These are phyloP conservation scores for Tetrapisispora iriomotensis DNA, from an alignment of 805 yeast genomes.

Conservation along the genomic window DNA sequence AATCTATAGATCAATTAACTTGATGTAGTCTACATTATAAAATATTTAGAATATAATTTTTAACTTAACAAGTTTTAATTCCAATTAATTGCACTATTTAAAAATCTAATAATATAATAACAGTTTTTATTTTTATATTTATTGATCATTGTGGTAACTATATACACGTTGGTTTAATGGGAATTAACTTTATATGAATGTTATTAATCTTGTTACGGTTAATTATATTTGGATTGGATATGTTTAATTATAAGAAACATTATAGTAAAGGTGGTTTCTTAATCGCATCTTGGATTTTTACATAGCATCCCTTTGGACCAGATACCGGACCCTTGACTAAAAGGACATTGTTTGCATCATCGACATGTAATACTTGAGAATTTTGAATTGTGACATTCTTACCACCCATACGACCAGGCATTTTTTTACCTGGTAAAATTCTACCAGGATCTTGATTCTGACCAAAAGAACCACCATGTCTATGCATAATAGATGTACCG, in stretches of 20 bases:
- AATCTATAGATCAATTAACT: background rate
- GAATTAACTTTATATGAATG: background rate
- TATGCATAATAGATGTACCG: conserved; percentile 88
- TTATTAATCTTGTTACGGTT: too few species aligned
- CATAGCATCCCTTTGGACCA: conserved; percentile 71
- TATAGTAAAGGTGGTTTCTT: conserved; percentile 26
- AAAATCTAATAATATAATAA: too few species aligned
- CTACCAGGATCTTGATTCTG: conserved; percentile 93
- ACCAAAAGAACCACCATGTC: conserved; percentile 97
- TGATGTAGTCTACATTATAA: background rate
- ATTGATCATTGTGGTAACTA: too few species aligned
- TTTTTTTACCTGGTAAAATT: conserved; percentile 90
- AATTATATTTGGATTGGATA: too few species aligned
- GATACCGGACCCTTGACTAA: conserved; percentile 85
- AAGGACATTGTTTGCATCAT: conserved; percentile 71
- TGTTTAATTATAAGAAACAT: too few species aligned
- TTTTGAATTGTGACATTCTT: conserved; percentile 65
- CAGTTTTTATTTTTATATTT: too few species aligned
- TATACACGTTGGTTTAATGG: background rate
- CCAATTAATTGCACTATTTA: too few species aligned
- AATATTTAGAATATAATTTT: background rate
- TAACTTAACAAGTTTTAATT: background rate
- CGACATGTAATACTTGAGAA: conserved; percentile 65
- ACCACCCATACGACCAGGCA: conserved; percentile 97
- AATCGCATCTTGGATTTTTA: conserved; percentile 72